Evolutionary conservation across 768 basidiomycete species (phyloP).

Genomic region (Mrakia blollopis): DNA sequence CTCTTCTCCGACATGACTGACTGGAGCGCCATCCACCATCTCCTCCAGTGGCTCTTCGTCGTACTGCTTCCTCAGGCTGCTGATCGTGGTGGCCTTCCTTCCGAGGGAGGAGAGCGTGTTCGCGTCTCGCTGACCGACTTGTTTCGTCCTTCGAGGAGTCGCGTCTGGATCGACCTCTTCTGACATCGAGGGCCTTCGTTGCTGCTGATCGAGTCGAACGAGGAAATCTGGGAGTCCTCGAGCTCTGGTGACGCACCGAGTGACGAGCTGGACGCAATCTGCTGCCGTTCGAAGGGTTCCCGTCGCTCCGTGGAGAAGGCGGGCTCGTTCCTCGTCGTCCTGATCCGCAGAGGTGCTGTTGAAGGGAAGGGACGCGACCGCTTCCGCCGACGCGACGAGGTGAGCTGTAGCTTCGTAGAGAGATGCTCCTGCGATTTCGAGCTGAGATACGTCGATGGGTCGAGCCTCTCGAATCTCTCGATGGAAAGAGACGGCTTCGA

Average conservation of each 20-base stretch:
- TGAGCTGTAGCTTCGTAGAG: slow-evolving; percentile 77
- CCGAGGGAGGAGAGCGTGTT: slow-evolving; percentile 46
- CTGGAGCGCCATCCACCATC: slow-evolving; percentile 33
- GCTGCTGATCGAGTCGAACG: neutral
- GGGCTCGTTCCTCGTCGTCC: slow-evolving; percentile 41
- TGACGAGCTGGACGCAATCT: slow-evolving; percentile 81
- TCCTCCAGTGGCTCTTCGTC: slow-evolving; percentile 34
- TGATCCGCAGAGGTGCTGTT: neutral
- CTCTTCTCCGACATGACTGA: slow-evolving; percentile 31
- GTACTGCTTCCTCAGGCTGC: slow-evolving; percentile 38
- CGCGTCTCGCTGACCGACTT: slow-evolving; percentile 38
- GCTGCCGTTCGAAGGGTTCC: slow-evolving; percentile 78
- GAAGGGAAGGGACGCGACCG: slow-evolving; percentile 57
- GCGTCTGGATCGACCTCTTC: slow-evolving; percentile 11
- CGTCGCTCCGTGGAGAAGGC: slow-evolving; percentile 76
- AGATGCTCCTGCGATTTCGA: slow-evolving; percentile 68
- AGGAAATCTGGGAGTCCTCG: neutral
- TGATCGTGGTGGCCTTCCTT: slow-evolving; percentile 44
- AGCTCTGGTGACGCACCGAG: slow-evolving; percentile 56
- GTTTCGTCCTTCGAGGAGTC: slow-evolving; percentile 32
- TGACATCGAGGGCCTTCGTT: neutral
- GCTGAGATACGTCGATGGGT: slow-evolving; percentile 57
- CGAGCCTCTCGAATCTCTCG: slow-evolving; percentile 55
- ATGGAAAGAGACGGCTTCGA: slow-evolving; percentile 78
- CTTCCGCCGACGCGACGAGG: slow-evolving; percentile 81